A percentile compares a stretch with the other conserved stretches of the same genome.
phyloP scores from a whole-genome alignment of 2,329 filamentous ascomycete species.

The Aspergillus felis region DNA sequence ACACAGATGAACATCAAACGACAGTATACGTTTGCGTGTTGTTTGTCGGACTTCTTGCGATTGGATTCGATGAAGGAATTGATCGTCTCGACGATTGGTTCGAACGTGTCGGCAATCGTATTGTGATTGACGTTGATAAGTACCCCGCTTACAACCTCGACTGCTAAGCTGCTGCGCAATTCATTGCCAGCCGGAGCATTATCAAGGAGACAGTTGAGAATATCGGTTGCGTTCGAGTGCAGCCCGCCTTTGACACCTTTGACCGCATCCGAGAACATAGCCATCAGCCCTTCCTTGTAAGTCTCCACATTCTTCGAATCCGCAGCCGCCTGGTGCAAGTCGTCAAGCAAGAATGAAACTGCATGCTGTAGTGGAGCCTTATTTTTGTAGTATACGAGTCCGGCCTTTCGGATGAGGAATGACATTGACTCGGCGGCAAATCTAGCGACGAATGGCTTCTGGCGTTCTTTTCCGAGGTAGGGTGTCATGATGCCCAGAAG shows the following conservation, averaged over 20 bases:
- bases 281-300: constrained; percentile 87
- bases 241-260: constrained; percentile 58
- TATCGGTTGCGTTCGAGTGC: constrained; percentile 54
- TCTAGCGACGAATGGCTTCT: constrained; percentile 80
- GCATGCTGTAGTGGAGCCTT: constrained; percentile 64
- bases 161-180: constrained; percentile 31
- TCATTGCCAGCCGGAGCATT: constrained; percentile 27
- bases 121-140: constrained; percentile 81
- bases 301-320: constrained; percentile 43
- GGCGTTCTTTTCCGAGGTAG: constrained; percentile 74
- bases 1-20: constrained; percentile 59
- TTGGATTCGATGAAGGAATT: constrained; percentile 45
- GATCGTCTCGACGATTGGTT: constrained; percentile 61
- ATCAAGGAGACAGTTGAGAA: constrained; percentile 50
- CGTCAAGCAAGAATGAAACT: constrained; percentile 66
- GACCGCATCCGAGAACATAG: constrained; percentile 79
- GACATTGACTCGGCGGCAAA: constrained; percentile 95
- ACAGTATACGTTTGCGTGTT: constrained; percentile 39
- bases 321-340: constrained; percentile 49
- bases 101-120: constrained; percentile 69
- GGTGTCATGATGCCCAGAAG: constrained; percentile 80
- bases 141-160: constrained; percentile 69
- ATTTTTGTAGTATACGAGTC: constrained; percentile 70
- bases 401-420: constrained; percentile 87
- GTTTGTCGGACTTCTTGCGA: constrained; percentile 34